Evolutionary conservation across 495 filamentous ascomycete species (phyloP).

Genomic region (Hyaloscypha finlandica): DNA sequence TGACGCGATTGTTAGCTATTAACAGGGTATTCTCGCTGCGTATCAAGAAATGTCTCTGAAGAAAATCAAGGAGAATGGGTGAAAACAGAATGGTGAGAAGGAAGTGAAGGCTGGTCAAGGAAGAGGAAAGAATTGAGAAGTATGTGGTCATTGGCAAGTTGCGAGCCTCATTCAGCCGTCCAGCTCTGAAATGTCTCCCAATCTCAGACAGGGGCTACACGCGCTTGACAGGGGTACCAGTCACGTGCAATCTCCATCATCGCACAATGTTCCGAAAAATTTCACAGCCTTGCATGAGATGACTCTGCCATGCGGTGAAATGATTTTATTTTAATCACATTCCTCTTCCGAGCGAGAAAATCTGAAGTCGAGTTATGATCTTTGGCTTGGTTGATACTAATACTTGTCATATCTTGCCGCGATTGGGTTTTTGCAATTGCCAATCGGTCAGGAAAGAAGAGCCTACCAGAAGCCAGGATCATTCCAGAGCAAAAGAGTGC

Average conservation of each 20-base stretch:
- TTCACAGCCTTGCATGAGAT: neutral
- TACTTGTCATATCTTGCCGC: slow-evolving; percentile 74
- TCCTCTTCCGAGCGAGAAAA: neutral
- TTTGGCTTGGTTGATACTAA: neutral
- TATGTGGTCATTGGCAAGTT: neutral
- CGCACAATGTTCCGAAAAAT: neutral
- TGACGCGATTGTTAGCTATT: neutral
- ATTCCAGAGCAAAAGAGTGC: slow-evolving; percentile 31
- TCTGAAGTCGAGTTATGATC: neutral
- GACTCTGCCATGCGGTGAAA: neutral
- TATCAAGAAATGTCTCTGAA: neutral
- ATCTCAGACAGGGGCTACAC: neutral
- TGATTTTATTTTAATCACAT: neutral
- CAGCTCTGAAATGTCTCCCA: neutral
- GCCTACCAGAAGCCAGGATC: slow-evolving; percentile 17
- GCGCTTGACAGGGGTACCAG: neutral
- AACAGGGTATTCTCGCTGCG: no score
- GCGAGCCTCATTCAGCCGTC: neutral
- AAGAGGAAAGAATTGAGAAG: neutral
- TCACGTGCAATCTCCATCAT: neutral
- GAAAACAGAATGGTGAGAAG: neutral
- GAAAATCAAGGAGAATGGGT: neutral
- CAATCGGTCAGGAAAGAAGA: slow-evolving; percentile 43
- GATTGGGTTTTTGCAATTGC: slow-evolving; percentile 68
- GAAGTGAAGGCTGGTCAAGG: neutral